These are phyloP conservation scores for Colletotrichum spaethianum DNA, from an alignment of 2,329 filamentous ascomycete genomes.

Conservation along the genomic window DNA sequence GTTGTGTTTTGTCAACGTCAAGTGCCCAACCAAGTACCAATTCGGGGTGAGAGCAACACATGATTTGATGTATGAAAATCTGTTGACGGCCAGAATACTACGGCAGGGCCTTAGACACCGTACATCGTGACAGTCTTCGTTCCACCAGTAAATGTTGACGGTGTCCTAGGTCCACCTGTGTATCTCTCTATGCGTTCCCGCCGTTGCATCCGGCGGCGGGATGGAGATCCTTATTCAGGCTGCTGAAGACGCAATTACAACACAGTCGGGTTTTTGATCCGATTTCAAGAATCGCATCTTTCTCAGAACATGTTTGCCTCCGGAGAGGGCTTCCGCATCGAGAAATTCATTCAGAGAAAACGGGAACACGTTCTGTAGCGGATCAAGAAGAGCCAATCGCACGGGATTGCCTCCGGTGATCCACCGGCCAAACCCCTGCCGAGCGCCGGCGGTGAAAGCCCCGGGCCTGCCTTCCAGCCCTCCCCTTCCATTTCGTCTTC, in stretches of 20 bases:
- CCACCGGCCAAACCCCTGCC: conserved; percentile 31
- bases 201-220: neutral
- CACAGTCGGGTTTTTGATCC: neutral
- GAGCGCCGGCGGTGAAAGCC: conserved; percentile 35
- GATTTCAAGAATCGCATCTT: neutral
- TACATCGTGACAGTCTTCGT: neutral
- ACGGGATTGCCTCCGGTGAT: conserved; percentile 18
- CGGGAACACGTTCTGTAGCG: conserved; percentile 18
- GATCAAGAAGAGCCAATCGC: conserved; percentile 30
- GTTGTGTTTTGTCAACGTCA: neutral
- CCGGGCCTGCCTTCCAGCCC: neutral
- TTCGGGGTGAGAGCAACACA: neutral
- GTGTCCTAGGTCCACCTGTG: neutral
- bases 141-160: neutral
- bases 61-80: neutral
- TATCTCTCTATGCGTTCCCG: neutral
- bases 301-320: neutral
- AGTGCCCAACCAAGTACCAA: neutral
- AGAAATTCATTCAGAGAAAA: conserved; percentile 3
- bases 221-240: neutral
- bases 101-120: neutral
- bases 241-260: neutral
- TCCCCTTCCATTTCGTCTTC: neutral
- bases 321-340: conserved; percentile 2
- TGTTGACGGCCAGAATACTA: neutral